Evolutionary conservation across 1,139 yeast genomes (phyloP).

Genomic region (Candida tetrigidarum): DNA sequence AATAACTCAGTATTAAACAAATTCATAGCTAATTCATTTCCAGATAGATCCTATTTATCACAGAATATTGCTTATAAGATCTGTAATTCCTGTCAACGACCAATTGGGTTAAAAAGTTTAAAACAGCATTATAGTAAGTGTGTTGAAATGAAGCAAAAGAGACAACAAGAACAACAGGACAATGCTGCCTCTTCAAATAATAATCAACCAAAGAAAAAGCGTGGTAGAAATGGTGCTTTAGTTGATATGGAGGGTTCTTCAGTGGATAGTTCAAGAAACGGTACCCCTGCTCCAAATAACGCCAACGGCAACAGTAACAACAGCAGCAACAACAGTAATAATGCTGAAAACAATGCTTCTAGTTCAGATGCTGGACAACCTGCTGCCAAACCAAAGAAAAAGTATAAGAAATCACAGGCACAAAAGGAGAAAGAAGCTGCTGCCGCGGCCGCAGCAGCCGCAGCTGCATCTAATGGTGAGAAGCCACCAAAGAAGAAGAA

Average conservation of each 20-base stretch:
- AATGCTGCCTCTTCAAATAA: slow-evolving; percentile 16
- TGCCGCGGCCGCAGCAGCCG: slow-evolving; percentile 39
- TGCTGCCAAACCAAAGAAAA: slow-evolving; percentile 42
- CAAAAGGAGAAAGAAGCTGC: slow-evolving; percentile 54
- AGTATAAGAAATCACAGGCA: slow-evolving; percentile 48
- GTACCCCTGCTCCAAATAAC: slow-evolving; percentile 40
- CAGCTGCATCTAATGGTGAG: slow-evolving; percentile 25
- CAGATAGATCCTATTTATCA: slow-evolving; percentile 44
- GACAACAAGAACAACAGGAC: slow-evolving; percentile 29
- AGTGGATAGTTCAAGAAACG: slow-evolving; percentile 44
- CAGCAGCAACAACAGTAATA: slow-evolving; percentile 19
- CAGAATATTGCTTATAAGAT: slow-evolving; percentile 58
- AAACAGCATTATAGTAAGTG: slow-evolving; percentile 52
- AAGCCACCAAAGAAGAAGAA: slow-evolving; percentile 1
- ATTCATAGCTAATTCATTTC: slow-evolving; percentile 27
- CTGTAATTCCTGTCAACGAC: slow-evolving; percentile 69
- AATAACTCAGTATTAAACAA: slow-evolving; percentile 16
- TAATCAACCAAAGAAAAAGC: slow-evolving; percentile 37
- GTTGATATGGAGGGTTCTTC: slow-evolving; percentile 43
- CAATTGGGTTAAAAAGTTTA: slow-evolving; percentile 56
- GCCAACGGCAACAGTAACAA: slow-evolving; percentile 4
- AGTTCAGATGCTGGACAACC: slow-evolving; percentile 20
- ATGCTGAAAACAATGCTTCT: slow-evolving; percentile 8
- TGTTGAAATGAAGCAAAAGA: slow-evolving; percentile 49
- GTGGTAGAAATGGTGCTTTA: slow-evolving; percentile 32